Base-by-base conservation (phyloP, 108 stramenopile genomes). In the Fragilaria radians region DNA sequence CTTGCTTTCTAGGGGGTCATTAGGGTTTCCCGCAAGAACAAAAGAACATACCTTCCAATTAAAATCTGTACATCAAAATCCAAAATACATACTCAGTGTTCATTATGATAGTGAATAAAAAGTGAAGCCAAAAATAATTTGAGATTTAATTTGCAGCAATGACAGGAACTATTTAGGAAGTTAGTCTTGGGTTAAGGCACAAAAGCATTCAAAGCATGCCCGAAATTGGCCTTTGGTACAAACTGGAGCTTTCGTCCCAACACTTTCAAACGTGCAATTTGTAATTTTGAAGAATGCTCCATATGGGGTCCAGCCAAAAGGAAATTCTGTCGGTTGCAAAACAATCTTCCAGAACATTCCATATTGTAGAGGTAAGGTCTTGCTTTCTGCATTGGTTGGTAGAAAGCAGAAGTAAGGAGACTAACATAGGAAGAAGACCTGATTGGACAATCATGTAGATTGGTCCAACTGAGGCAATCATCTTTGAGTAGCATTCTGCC, bases 61-160 rank as follows among this genome's bases (percentile, higher is more conserved):
- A 23, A 27, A n/a, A 19, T n/a, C 49, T 42, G 55, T 59, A 31
- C 78, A 79, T 25, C 30, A 14, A n/a, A 68, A 63, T 14, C 48
- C 29, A 9, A 48, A 49, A 0, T 52, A 71, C 23, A 32, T 36
- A 27, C 47, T 45, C 31, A 56, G n/a, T n/a, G 61, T 17, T 63
- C 73, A 0, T 45, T 24, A 26, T 66, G 63, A 22, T 63, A 63
- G 14, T 80, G 52, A 63, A 72, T 76, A 52, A 79, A 46, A 45
- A 76, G 62, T 19, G 63, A 65, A 31, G 72, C 73, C 18, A 85
- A 22, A 22, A 85, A 34, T 52, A 79, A 81, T 1, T 47, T 42
- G 5, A 26, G 28, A 31, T 57, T n/a, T n/a, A n/a, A n/a, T n/a
- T n/a, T n/a, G n/a, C n/a, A n/a, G n/a, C n/a, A n/a, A n/a, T n/a